Conservation (phyloP, 257 asterid genomes). For the Leptodermis oblonga region DNA sequence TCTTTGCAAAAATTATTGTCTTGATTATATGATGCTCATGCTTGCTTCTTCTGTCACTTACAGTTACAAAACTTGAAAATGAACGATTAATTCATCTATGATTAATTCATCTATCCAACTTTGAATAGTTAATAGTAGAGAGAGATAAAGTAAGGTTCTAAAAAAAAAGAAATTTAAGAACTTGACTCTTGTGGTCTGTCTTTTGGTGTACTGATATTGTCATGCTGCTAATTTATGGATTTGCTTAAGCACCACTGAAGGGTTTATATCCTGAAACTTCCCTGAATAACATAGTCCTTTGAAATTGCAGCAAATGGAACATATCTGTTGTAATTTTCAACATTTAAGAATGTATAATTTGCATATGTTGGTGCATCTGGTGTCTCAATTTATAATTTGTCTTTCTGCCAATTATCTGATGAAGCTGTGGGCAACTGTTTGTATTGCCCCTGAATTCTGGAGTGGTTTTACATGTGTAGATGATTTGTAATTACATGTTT, state of each 20-base stretch:
- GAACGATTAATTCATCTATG: neutral
- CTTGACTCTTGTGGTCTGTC: neutral
- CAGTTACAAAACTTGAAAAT: neutral
- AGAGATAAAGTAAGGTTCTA: neutral
- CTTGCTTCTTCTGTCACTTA: neutral
- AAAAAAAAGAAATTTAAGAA: neutral
- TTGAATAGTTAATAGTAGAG: neutral
- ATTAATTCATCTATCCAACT: too few relatives aligned
- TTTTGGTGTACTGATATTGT: neutral
- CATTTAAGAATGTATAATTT: too few relatives aligned
- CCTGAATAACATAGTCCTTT: neutral
- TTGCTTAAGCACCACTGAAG: neutral
- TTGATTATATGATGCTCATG: neutral
- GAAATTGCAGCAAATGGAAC: neutral
- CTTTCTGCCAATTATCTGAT: neutral
- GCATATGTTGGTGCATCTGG: neutral
- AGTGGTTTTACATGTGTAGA: neutral
- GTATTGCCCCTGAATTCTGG: too few relatives aligned
- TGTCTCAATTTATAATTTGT: too few relatives aligned
- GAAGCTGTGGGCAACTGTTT: neutral
- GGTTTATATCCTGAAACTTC: neutral
- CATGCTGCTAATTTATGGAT: neutral
- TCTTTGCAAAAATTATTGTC: neutral
- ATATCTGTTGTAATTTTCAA: too few relatives aligned
- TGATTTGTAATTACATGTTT: neutral